Conservation (phyloP, 768 basidiomycete species). For the Serendipita indica region DNA sequence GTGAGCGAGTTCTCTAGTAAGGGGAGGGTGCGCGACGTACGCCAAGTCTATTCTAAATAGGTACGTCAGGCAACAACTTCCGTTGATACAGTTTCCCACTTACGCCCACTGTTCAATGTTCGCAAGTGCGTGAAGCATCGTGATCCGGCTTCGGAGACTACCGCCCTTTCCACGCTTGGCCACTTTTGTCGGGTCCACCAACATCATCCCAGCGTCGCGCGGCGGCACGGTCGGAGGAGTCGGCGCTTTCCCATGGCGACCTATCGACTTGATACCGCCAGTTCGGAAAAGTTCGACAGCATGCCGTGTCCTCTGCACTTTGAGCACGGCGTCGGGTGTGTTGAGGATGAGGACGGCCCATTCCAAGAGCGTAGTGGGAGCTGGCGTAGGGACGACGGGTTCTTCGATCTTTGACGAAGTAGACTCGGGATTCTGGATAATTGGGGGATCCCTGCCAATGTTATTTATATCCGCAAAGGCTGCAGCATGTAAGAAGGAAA, state of each 20-base stretch:
- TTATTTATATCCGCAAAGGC: slow-evolving; percentile 31
- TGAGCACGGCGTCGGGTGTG: slow-evolving; percentile 51
- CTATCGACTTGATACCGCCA: slow-evolving; percentile 51
- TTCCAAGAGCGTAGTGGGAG: slow-evolving; percentile 56
- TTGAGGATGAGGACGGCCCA: slow-evolving; percentile 70
- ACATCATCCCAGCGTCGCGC: slow-evolving; percentile 38
- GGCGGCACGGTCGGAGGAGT: slow-evolving; percentile 49
- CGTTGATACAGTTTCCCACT: slow-evolving; percentile 26
- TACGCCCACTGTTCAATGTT: slow-evolving; percentile 85
- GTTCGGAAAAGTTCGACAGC: slow-evolving; percentile 56
- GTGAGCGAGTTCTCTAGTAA: not conserved
- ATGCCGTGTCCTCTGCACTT: slow-evolving; percentile 52
- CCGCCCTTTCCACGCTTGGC: slow-evolving; percentile 35
- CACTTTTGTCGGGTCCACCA: slow-evolving; percentile 44
- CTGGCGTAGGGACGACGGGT: slow-evolving; percentile 32
- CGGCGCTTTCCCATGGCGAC: slow-evolving; percentile 34
- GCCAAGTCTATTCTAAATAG: slow-evolving; percentile 59
- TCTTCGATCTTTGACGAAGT: slow-evolving; percentile 25
- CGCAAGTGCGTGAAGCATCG: slow-evolving; percentile 69
- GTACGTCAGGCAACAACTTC: not conserved
- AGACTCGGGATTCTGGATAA: slow-evolving; percentile 9
- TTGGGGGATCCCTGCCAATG: slow-evolving; percentile 17
- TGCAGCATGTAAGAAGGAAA: slow-evolving; percentile 19
- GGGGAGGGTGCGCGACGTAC: slow-evolving; percentile 31
- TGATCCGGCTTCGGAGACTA: slow-evolving; percentile 41